Evolutionary conservation across 192 early-diverging fungal species (phyloP), one percentile per base, ranked within the genome.

Genomic region (Coemansia furcata): DNA sequence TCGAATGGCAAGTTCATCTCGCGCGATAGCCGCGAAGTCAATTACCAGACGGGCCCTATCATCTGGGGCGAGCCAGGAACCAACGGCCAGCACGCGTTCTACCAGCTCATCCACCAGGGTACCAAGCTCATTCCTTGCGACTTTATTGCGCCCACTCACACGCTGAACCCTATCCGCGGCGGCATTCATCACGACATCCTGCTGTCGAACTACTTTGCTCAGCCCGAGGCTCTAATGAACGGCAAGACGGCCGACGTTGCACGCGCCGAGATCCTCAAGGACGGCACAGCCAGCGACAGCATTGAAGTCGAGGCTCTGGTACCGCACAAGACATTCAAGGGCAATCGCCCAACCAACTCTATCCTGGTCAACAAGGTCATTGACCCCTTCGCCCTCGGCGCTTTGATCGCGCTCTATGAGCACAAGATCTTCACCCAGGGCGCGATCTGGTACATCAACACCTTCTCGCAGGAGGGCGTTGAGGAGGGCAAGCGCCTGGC

Each of bases 381-480:
- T 52, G 94, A 91, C 21, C 96, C 97, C 10, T 87, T 87, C 39
- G 94, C 93, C 4, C 85, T 99, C 4, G 97, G 97, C 21, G 83
- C 87, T n/a, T 74, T 99, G 69, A 92, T 99, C 83, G 94, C 96
- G 23, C 74, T 99, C 79, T 99, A 99, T 73, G 97, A 99, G 85
- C 97, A 99, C 90, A 99, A 99, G 89, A 99, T 99, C 74, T 99
- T 99, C 77, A 92, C 93, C 15, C 97, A 99, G 83, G 96, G 97
- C 58, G 91, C 94, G 35, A 90, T 99, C 69, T 99, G 96, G 96
- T 86, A 93, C 77, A 92, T 99, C 80, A 99, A 99, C 87, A 94
- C 92, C 39, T 98, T 93, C 73, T 95, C 97, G 71, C 96, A 98
- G 86, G 91, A 91, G 85, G 90, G 91, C 64, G 97, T 99, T 57